These are phyloP conservation scores for Kodamaea alishanica DNA, from an alignment of 1,139 yeast genomes.

Conservation along the genomic window DNA sequence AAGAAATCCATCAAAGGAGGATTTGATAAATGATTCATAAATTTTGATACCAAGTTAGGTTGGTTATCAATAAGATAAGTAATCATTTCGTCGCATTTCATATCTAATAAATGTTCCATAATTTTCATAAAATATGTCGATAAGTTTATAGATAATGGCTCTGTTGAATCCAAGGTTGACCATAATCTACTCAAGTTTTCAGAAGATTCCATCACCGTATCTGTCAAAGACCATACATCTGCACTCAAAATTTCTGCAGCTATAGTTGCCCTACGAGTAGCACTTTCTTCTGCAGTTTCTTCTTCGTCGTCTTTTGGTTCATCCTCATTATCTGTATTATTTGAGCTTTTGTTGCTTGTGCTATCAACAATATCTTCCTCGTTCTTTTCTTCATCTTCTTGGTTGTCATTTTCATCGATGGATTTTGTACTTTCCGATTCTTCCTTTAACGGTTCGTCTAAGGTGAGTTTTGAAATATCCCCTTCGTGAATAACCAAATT, in stretches of 20 bases:
- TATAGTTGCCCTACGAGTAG: slow-evolving; percentile 71
- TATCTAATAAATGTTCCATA: slow-evolving; percentile 86
- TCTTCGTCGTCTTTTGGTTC: slow-evolving; percentile 23
- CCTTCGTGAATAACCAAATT: slow-evolving; percentile 59
- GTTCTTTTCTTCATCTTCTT: slow-evolving; percentile 6
- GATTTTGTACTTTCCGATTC: slow-evolving; percentile 1
- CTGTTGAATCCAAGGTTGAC: slow-evolving; percentile 60
- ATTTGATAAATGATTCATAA: slow-evolving; percentile 74
- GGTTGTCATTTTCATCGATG: slow-evolving; percentile 12
- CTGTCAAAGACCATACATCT: slow-evolving; percentile 93
- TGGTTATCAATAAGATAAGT: slow-evolving; percentile 62
- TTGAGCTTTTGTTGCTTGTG: slow-evolving; percentile 23
- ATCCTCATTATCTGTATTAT: slow-evolving; percentile 13
- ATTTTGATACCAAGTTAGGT: slow-evolving; percentile 60
- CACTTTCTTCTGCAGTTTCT: slow-evolving; percentile 49
- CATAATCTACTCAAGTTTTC: slow-evolving; percentile 68
- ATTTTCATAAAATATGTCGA: slow-evolving; percentile 92
- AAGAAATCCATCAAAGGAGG: slow-evolving; percentile 86
- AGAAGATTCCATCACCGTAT: slow-evolving; percentile 78
- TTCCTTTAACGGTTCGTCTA: slow-evolving; percentile 7
- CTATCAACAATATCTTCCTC: slow-evolving; percentile 25
- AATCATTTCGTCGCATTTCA: slow-evolving; percentile 83
- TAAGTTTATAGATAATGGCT: slow-evolving; percentile 65
- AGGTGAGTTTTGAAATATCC: slow-evolving; percentile 6
- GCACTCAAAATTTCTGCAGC: slow-evolving; percentile 90